Conservation (phyloP, 2,329 filamentous ascomycete genomes). For the Chalaropsis thielavioides region DNA sequence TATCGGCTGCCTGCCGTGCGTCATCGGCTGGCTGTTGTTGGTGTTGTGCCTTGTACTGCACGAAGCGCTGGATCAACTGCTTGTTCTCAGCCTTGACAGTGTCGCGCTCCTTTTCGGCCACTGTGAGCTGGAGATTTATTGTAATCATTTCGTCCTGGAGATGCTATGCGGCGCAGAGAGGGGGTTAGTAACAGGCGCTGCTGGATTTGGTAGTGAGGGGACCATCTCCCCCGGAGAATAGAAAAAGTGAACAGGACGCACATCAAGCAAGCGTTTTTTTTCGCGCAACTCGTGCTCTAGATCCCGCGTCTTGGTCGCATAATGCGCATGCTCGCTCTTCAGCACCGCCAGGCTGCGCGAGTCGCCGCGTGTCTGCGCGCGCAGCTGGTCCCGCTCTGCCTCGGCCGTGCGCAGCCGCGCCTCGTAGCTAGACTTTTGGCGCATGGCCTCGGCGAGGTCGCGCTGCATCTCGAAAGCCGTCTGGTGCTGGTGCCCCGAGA, state of each 20-base stretch:
- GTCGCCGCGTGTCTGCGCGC: constrained; percentile 44
- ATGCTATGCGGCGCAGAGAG: constrained; percentile 33
- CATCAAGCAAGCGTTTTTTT: constrained; percentile 71
- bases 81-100: constrained; percentile 70
- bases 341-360: constrained; percentile 46
- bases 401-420: constrained; percentile 46
- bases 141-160: constrained; percentile 89
- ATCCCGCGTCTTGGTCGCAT: constrained; percentile 58
- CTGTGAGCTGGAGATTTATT: constrained; percentile 72
- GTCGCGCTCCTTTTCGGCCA: constrained; percentile 63
- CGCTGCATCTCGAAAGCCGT: constrained; percentile 39
- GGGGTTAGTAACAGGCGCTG: neutral
- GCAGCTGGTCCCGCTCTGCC: constrained; percentile 49
- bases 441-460: constrained; percentile 64
- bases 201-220: neutral
- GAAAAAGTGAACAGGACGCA: constrained; percentile 23
- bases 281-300: constrained; percentile 71
- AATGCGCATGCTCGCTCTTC: constrained; percentile 43
- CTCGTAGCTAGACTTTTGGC: constrained; percentile 55
- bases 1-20: neutral
- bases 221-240: neutral
- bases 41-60: constrained; percentile 73
- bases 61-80: constrained; percentile 80
- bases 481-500: constrained; percentile 2
- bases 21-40: constrained; percentile 41